phyloP scores from a whole-genome alignment of 2,329 filamentous ascomycete genomes.

The Laburnicola sp. region DNA sequence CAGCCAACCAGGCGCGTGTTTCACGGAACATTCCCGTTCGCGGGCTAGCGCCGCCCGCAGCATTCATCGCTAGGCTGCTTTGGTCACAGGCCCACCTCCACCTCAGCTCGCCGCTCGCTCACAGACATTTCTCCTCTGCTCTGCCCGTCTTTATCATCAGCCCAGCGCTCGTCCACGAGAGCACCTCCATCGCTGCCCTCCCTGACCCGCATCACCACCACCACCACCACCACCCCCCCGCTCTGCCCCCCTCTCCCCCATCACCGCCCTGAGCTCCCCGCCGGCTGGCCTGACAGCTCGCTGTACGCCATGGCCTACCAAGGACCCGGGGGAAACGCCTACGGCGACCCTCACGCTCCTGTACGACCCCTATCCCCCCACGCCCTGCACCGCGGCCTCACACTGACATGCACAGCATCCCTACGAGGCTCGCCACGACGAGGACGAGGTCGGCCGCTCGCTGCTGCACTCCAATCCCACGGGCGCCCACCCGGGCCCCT shows the following conservation, averaged over 20 bases:
- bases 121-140: slow-evolving; percentile 24
- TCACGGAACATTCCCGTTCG: slow-evolving; percentile 19
- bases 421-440: slow-evolving; percentile 47
- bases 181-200: slow-evolving; percentile 13
- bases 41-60: slow-evolving; percentile 3
- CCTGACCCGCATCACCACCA: slow-evolving; percentile 16
- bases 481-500: slow-evolving; percentile 52
- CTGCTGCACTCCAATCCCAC: slow-evolving; percentile 54
- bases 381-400: slow-evolving; percentile 10
- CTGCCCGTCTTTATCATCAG: slow-evolving; percentile 27
- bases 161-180: slow-evolving; percentile 11
- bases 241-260: slow-evolving; percentile 17
- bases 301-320: slow-evolving; percentile 45
- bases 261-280: slow-evolving; percentile 27
- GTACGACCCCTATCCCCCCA: slow-evolving; percentile 27
- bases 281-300: slow-evolving; percentile 18
- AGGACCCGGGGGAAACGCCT: slow-evolving; percentile 33
- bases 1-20: slow-evolving; percentile 24
- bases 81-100: slow-evolving; percentile 22
- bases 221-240: no score
- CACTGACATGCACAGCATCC: slow-evolving; percentile 19
- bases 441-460: slow-evolving; percentile 54
- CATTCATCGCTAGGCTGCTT: slow-evolving; percentile 9
- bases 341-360: slow-evolving; percentile 43
- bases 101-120: slow-evolving; percentile 15